Evolutionary conservation across 345 rosid species (phyloP), one percentile per base, ranked within the genome.

Genomic region (Gossypioides kirkii): DNA sequence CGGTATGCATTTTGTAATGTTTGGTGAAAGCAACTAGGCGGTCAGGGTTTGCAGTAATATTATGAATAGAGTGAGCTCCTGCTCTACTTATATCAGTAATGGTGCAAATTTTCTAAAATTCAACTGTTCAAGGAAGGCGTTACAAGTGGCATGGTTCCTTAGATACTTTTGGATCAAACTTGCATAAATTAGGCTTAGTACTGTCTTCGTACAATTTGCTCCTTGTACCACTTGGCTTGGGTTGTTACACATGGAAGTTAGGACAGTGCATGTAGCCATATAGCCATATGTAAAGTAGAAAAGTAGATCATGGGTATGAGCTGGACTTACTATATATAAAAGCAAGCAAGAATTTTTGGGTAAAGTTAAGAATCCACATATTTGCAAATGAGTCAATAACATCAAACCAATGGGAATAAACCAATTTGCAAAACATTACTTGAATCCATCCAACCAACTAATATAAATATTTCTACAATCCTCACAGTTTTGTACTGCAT

Each of bases 1-100:
- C 53, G 78, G 82, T 73, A 82, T 74, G 56, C 26, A 28, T 81
- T 81, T 78, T 81, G 82, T 81, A 69, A 58, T 78, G 56, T 71
- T 64, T 11, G 55, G 32, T 50, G 45, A 38, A 28, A 74, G 59
- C 22, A 55, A 28, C 1, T 50, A 1, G 10, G 23, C 36, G 56
- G 28, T 55, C 13, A 18, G 55, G 46, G 26, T 73, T 20, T 43
- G 65, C 41, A 61, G 61, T 75, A 50, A 23, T 53, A 16, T 45
- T 22, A 72, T 38, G 52, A 67, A 61, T 12, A 49, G 52, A 46
- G 28, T 4, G 38, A 49, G n/a, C 54, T 52, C 43, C 22, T 53
- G 46, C 60, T 53, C 26, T 41, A 4, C 2, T 20, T 41, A 10
- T 64, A 13, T 25, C 18, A 8, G 14, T 0, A 63, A 10, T 5